Conservation (phyloP, 805 yeast species). For the Saccharomycopsis sp. region DNA sequence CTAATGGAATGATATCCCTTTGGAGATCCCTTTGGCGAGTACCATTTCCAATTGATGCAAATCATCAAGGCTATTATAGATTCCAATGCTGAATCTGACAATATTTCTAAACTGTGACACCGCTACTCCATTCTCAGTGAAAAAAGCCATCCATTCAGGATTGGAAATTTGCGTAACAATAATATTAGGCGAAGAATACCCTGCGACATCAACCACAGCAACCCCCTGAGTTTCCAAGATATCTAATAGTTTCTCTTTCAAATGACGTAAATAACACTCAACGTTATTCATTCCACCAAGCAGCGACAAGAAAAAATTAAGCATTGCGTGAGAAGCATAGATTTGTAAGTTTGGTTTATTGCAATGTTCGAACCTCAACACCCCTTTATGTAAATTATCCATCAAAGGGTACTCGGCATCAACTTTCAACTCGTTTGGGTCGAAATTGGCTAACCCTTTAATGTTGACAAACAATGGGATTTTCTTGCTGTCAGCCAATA, state of each 20-base stretch:
- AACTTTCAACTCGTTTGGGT: constrained; percentile 12
- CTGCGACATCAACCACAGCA: background rate
- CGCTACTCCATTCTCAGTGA: constrained; percentile 10
- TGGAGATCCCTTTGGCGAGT: constrained; percentile 8
- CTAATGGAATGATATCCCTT: constrained; percentile 11
- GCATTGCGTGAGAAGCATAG: constrained; percentile 15
- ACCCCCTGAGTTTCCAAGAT: constrained; percentile 8
- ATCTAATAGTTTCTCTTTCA: constrained; percentile 8
- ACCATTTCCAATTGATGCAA: constrained; percentile 9
- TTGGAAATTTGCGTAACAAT: constrained; percentile 15
- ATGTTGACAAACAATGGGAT: constrained; percentile 19
- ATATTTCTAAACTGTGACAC: constrained; percentile 20
- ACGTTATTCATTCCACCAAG: constrained; percentile 7
- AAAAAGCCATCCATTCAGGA: constrained; percentile 19
- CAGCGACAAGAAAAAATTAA: constrained; percentile 10
- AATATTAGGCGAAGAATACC: constrained; percentile 9
- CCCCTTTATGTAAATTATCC: constrained; percentile 6
- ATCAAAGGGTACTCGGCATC: constrained; percentile 5
- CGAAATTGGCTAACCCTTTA: constrained; percentile 11
- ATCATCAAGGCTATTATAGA: constrained; percentile 17
- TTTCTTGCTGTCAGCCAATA: constrained; percentile 6
- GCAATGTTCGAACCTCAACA: constrained; percentile 16
- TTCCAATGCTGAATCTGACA: constrained; percentile 18
- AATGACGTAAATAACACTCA: constrained; percentile 7
- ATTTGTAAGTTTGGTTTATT: constrained; percentile 20